phyloP scores from a whole-genome alignment of 2,329 filamentous ascomycete species.

The Ophiosphaerella herpotricha region DNA sequence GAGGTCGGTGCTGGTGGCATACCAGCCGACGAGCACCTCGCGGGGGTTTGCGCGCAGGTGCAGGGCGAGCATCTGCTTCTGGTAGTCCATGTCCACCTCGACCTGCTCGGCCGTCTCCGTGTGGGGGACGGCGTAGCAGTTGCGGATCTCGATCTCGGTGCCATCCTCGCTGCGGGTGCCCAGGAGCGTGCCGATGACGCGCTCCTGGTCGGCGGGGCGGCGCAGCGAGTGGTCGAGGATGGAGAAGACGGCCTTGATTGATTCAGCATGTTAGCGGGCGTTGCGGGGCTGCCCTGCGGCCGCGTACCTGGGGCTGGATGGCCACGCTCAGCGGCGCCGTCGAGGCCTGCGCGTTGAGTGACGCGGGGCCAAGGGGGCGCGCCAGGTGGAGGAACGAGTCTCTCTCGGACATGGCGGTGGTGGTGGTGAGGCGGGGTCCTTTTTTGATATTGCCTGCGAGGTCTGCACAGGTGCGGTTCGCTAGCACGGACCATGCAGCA shows the following conservation, averaged over 20 bases:
- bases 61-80: conserved; percentile 97
- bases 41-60: conserved; percentile 93
- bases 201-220: conserved; percentile 87
- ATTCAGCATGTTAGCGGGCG: conserved; percentile 7
- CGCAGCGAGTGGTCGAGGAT: conserved; percentile 88
- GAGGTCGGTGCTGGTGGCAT: conserved; percentile 93
- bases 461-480: conserved; percentile 38
- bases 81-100: conserved; percentile 99
- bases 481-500: conserved; percentile 33
- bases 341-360: conserved; percentile 77
- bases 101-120: conserved; percentile 98
- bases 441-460: conserved; percentile 37
- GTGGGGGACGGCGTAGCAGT: conserved; percentile 96
- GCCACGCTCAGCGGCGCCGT: conserved; percentile 92
- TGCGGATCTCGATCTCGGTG: conserved; percentile 92
- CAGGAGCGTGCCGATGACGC: conserved; percentile 94
- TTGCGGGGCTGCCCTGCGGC: conserved; percentile 1
- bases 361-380: conserved; percentile 83
- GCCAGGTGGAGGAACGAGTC: conserved; percentile 94
- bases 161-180: conserved; percentile 95
- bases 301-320: conserved; percentile 88
- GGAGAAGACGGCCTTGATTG: conserved; percentile 63
- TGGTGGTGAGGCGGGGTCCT: conserved; percentile 19
- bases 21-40: conserved; percentile 96
- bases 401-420: conserved; percentile 74